Base-by-base conservation (phyloP, 495 filamentous ascomycete species). In the Penicillium longicatenatum region DNA sequence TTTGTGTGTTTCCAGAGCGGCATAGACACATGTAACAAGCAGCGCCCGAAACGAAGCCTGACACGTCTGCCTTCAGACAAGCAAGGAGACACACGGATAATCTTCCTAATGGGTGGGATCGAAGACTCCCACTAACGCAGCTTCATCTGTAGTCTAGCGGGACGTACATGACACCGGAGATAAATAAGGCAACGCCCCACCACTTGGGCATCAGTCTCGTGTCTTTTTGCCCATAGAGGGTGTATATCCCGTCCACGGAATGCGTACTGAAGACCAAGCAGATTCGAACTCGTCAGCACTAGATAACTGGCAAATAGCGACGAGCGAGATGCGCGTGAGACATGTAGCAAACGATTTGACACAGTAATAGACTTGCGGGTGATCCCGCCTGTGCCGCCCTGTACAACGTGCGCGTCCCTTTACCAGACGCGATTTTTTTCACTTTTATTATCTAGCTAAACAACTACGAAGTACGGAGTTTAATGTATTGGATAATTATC, bases 181-280 rank as follows among this genome's bases (percentile, higher is more conserved):
- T 7, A 45, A 48, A 48, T n/a, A 48, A 31, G 45, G 45, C 45
- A 48, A n/a, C 33, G 56, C 56, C 57, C 57, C 61, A 56, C 61
- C 31, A 42, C 41, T 61, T 59, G 61, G 56, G 61, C 61, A 63
- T 55, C 49, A 59, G 47, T 63, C 60, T 63, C 61, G 56, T 53
- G 52, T 63, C 21, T 37, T 55, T 55, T 55, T 56, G 35, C 57
- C 43, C 10, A 29, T 33, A 55, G 33, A 30, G 39, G 50, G 29
- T 20, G 47, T 49, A 41, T 43, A 21, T 44, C 41, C 42, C 54
- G 50, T 48, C 12, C 24, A 30, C 49, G 44, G 30, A 50, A 41
- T 41, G 37, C 42, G 47, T 4, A 19, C 24, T 55, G 17, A 22
- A 7, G n/a, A 54, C 9, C 26, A 2, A 62, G 54, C 57, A 63